A percentile compares a stretch with the other conserved stretches of the same genome.
Conservation (phyloP, 176 grass and related monocot genomes). For the Oryza nivara region DNA sequence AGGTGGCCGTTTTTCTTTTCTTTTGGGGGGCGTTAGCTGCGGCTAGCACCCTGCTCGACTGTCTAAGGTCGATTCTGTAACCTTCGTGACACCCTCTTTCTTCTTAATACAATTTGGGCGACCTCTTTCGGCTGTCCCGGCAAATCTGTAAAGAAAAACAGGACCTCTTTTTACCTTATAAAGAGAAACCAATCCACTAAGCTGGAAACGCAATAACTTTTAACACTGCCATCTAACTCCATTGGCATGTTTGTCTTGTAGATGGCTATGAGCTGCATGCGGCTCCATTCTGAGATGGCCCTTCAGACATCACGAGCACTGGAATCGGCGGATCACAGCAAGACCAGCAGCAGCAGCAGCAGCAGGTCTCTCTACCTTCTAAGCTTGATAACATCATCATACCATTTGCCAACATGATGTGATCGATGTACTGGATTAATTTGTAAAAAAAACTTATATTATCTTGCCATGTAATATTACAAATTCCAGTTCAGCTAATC, state of each 20-base stretch:
- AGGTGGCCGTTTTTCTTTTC: too few relatives aligned
- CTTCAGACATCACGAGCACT: constrained; percentile 84
- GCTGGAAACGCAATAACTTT: not conserved
- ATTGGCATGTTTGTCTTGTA: constrained; percentile 38
- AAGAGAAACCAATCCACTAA: too few relatives aligned
- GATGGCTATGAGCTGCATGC: constrained; percentile 92
- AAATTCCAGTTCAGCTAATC: not conserved
- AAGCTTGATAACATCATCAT: constrained; percentile 82
- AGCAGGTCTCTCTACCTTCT: constrained; percentile 35
- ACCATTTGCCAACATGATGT: constrained; percentile 77
- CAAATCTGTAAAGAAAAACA: not conserved
- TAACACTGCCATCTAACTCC: not conserved
- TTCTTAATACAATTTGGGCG: too few relatives aligned
- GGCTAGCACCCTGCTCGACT: too few relatives aligned
- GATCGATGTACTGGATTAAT: not conserved
- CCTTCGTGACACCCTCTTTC: too few relatives aligned
- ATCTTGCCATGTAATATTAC: not conserved
- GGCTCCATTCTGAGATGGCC: constrained; percentile 91
- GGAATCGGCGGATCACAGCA: constrained; percentile 58
- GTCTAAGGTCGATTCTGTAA: too few relatives aligned
- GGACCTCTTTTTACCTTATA: not conserved
- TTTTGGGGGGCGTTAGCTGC: too few relatives aligned
- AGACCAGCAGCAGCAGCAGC: constrained; percentile 17
- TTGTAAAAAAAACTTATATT: not conserved
- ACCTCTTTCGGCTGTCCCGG: too few relatives aligned